Conservation (phyloP, 2,329 filamentous ascomycete species). For the Colletotrichum neosansevieriae region DNA sequence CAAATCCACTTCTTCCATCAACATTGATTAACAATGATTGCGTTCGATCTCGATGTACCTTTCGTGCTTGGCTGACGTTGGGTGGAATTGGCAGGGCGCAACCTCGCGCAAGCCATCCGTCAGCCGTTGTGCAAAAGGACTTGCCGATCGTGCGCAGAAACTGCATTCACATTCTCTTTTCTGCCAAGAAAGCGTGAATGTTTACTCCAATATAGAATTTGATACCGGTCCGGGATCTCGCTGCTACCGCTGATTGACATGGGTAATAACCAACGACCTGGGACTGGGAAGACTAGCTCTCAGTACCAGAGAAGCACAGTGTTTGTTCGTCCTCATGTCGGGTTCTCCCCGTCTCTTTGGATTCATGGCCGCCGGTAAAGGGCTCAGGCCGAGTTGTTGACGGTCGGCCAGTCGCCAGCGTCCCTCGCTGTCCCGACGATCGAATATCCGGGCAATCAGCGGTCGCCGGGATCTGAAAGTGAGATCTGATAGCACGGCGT, state of each 20-base stretch:
- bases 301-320: neutral
- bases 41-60: slow-evolving; percentile 16
- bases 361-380: neutral
- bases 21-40: slow-evolving; percentile 22
- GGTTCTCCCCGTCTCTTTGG: neutral
- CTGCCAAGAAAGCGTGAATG: slow-evolving; percentile 10
- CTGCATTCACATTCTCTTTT: neutral
- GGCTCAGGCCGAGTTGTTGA: neutral
- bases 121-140: neutral
- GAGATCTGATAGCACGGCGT: slow-evolving; percentile 23
- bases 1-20: slow-evolving; percentile 22
- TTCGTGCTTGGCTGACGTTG: neutral
- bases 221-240: neutral
- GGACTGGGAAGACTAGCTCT: neutral
- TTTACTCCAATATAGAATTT: neutral
- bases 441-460: slow-evolving; percentile 5
- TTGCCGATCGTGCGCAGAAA: slow-evolving; percentile 1
- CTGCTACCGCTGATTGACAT: neutral
- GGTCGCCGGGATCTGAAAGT: slow-evolving; percentile 16
- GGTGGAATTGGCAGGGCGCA: neutral
- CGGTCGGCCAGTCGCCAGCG: neutral
- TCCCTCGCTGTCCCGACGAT: slow-evolving; percentile 1
- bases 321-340: slow-evolving; percentile 27
- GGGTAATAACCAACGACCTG: slow-evolving; percentile 7
- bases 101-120: neutral